Evolutionary conservation across 345 rosid genomes (phyloP), one percentile per base, ranked within the genome.

Genomic region (Salix suchowensis): DNA sequence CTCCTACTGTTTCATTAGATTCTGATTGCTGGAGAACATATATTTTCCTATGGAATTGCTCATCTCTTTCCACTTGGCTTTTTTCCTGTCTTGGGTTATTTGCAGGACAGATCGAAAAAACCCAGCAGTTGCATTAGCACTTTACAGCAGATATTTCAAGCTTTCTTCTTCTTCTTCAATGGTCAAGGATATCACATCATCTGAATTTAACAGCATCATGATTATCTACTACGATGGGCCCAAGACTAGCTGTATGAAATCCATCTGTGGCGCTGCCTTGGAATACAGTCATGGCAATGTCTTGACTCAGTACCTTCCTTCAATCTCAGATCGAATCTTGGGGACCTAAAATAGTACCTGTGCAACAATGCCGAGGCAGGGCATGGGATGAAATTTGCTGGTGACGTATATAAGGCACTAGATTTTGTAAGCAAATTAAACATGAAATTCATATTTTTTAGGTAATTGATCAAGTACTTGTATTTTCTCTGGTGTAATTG

Each of bases 291-390:
- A 46, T 44, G 87, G 87, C 66, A 76, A 71, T 71, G 24, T 80
- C 39, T 86, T 86, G 89, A 60, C 42, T 71, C 78, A 34, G 34
- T 80, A 82, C 71, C 84, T 84, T 82, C 86, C 86, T 39, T 69
- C 80, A 60, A 36, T 68, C 75, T 78, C 83, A 0, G 64, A 75
- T 54, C 84, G 75, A 78, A 82, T 84, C 15, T 10, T 86, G 65
- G 81, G 81, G 18, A 24, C 8, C 9, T 83, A 81, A 71, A 60
- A 67, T 32, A 36, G 65, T 16, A 18, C 55, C n/a, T 50, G 7
- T 50, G 21, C 21, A 50, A 18, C 61, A 28, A 28, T 2, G 54
- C 70, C 23, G 52, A 37, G 39, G 3, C 23, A 26, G 52, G n/a
- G 26, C 58, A 26, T 48, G 5, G 42, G 37, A 24, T 65, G 32